A percentile compares a stretch with the other conserved stretches of the same genome.
Evolutionary conservation across 2,329 filamentous ascomycete species (phyloP).

Genomic region (Penicillium olsonii): DNA sequence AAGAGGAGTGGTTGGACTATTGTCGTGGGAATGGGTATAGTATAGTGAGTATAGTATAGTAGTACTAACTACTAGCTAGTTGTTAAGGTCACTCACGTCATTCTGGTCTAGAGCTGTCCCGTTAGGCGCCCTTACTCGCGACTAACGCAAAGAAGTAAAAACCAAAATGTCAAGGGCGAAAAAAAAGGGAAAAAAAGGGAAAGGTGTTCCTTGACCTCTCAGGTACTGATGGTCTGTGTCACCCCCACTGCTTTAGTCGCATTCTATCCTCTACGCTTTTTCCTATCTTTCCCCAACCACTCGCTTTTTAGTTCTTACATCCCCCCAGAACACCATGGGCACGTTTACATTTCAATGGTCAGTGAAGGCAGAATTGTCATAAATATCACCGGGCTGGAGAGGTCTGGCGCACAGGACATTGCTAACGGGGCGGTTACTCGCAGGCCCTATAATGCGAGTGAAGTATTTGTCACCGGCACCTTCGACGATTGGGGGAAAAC

Average conservation of each 20-base stretch:
- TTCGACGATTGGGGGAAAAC: constrained; percentile 94
- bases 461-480: constrained; percentile 92
- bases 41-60: too few species aligned
- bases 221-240: constrained; percentile 23
- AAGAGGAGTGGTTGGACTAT: too few species aligned
- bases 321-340: constrained; percentile 26
- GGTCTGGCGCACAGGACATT: too few species aligned
- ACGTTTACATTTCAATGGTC: constrained; percentile 42
- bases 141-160: too few species aligned
- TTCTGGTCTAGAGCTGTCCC: background rate
- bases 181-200: background rate
- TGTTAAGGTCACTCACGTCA: background rate
- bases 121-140: background rate
- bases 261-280: background rate
- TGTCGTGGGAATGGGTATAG: too few species aligned
- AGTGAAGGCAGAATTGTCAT: too few species aligned
- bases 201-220: background rate
- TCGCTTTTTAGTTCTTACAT: background rate
- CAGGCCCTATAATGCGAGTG: constrained; percentile 80
- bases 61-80: too few species aligned
- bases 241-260: constrained; percentile 19
- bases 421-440: constrained; percentile 32
- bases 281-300: background rate
- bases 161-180: background rate
- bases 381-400: too few species aligned